These are phyloP conservation scores for Beauveria bassiana DNA, from an alignment of 2,329 filamentous ascomycete species.

Conservation along the genomic window DNA sequence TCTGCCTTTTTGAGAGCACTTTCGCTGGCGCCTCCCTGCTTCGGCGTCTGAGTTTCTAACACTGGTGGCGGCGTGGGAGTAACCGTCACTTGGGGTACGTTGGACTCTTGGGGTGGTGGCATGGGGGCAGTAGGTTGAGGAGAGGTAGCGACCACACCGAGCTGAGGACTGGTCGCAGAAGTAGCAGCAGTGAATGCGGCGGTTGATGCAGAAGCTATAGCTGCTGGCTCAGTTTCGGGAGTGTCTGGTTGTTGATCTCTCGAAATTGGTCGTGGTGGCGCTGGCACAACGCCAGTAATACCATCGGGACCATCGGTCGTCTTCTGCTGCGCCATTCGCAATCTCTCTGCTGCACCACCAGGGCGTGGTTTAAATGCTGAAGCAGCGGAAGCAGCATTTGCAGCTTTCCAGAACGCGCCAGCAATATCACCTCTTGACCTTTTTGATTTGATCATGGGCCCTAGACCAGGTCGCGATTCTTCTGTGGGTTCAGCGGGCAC, in stretches of 20 bases:
- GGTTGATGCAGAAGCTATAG: conserved; percentile 11
- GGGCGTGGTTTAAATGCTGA: conserved; percentile 72
- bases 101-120: conserved; percentile 21
- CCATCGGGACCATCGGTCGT: conserved; percentile 70
- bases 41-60: conserved; percentile 31
- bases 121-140: background rate
- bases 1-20: conserved; percentile 18
- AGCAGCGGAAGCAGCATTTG: conserved; percentile 46
- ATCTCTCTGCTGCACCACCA: conserved; percentile 75
- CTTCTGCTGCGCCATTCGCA: conserved; percentile 55
- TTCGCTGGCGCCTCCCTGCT: conserved; percentile 28
- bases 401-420: conserved; percentile 71
- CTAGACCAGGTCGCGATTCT: conserved; percentile 63
- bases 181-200: conserved; percentile 14
- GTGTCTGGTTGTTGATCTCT: conserved; percentile 25
- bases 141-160: conserved; percentile 16
- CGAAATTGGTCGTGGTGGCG: conserved; percentile 50
- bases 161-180: conserved; percentile 2
- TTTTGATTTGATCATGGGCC: conserved; percentile 84
- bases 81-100: conserved; percentile 51
- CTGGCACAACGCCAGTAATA: conserved; percentile 80
- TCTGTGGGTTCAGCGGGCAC: conserved; percentile 18
- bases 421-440: conserved; percentile 66
- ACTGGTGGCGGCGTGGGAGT: conserved; percentile 25
- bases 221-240: conserved; percentile 15